phyloP scores from a whole-genome alignment of 768 basidiomycete species.

The Tricholoma saponaceum region DNA sequence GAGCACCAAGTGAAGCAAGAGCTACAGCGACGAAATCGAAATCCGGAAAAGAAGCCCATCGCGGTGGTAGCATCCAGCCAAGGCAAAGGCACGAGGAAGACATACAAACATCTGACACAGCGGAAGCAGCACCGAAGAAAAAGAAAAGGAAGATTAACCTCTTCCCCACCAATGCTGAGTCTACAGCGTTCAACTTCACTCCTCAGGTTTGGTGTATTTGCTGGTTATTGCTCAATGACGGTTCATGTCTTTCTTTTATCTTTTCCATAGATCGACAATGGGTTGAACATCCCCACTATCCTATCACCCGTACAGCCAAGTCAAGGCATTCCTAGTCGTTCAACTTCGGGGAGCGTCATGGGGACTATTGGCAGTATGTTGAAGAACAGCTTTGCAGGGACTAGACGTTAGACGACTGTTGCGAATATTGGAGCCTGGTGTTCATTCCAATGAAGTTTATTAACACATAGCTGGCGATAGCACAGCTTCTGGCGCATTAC shows the following conservation, averaged over 20 bases:
- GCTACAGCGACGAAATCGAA: conserved; percentile 1
- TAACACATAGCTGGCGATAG: too few species aligned
- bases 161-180: conserved; percentile 40
- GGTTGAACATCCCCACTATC: conserved; percentile 59
- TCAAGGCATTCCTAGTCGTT: conserved; percentile 45
- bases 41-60: conserved; percentile 11
- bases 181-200: conserved; percentile 43
- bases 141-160: conserved; percentile 70
- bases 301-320: conserved; percentile 65
- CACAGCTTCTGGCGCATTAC: too few species aligned
- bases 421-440: neutral
- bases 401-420: conserved; percentile 6
- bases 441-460: too few species aligned
- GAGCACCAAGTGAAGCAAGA: conserved; percentile 2
- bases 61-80: conserved; percentile 10
- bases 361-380: conserved; percentile 20
- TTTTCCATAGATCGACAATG: conserved; percentile 31
- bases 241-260: conserved; percentile 5
- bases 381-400: conserved; percentile 13
- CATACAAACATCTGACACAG: conserved; percentile 4
- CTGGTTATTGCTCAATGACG: neutral
- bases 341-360: conserved; percentile 28
- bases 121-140: conserved; percentile 42
- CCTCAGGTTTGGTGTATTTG: conserved; percentile 26
- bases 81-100: conserved; percentile 2